Evolutionary conservation across 352 stramenopile species (phyloP).

Genomic region (Pythium sukuiense): DNA sequence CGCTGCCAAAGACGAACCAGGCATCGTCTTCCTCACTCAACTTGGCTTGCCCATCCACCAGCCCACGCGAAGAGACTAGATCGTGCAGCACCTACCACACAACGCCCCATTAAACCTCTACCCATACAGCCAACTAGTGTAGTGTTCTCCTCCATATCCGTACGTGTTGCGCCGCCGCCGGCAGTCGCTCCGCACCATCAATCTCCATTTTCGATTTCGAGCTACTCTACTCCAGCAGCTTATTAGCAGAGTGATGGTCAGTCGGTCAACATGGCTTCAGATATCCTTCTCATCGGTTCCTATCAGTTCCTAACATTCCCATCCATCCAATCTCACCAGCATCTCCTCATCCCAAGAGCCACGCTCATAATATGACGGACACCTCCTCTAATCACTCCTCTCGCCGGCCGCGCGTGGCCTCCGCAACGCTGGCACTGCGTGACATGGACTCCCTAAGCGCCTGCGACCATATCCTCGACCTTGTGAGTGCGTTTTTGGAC

Average conservation of each 20-base stretch:
- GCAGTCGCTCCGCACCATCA: not conserved
- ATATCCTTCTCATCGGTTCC: not conserved
- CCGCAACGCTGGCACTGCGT: conserved; percentile 12
- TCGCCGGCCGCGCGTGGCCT: not conserved
- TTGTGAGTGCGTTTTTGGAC: conserved; percentile 11
- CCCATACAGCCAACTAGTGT: not conserved
- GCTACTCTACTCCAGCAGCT: not conserved
- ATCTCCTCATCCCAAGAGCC: not conserved
- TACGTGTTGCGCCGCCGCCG: not conserved
- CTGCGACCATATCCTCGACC: conserved; percentile 11
- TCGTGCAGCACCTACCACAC: not conserved
- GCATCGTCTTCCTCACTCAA: not conserved
- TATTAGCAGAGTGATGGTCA: not conserved
- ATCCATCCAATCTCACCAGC: too few species aligned
- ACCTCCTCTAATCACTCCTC: not conserved
- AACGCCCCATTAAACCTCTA: not conserved
- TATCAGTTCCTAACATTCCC: conserved; percentile 2
- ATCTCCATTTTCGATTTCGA: not conserved
- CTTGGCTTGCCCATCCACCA: not conserved
- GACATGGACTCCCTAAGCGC: conserved; percentile 2
- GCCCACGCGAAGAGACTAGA: not conserved
- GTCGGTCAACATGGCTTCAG: not conserved
- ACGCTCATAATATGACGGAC: not conserved
- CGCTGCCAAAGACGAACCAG: not conserved
- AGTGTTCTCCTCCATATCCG: not conserved